These are phyloP conservation scores for Manihot esculenta DNA, from an alignment of 441 rosid genomes.

Conservation along the genomic window DNA sequence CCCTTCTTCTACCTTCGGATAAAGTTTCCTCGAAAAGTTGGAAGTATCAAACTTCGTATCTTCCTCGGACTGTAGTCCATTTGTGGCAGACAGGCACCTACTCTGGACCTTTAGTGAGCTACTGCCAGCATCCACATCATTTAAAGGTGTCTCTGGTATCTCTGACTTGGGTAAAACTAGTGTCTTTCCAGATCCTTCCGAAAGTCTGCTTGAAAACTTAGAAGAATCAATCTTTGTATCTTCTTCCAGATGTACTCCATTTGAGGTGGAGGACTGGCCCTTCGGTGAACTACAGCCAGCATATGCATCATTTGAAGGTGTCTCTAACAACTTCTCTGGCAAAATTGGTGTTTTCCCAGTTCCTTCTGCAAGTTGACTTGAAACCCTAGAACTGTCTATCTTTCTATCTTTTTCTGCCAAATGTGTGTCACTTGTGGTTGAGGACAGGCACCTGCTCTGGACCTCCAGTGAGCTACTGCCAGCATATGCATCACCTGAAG, in stretches of 20 bases:
- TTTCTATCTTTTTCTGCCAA: not conserved
- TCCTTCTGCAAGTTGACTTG: constrained; percentile 22
- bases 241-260: constrained; percentile 15
- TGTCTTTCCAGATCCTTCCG: constrained; percentile 36
- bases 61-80: constrained; percentile 23
- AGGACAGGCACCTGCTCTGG: constrained; percentile 22
- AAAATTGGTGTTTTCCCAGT: constrained; percentile 32
- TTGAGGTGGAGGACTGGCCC: constrained; percentile 21
- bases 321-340: constrained; percentile 33
- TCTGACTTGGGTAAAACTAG: constrained; percentile 34
- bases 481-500: constrained; percentile 36
- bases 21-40: constrained; percentile 28
- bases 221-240: too few species aligned
- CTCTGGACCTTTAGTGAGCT: constrained; percentile 35
- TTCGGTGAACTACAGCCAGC: constrained; percentile 31
- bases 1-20: constrained; percentile 38
- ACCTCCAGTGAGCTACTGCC: constrained; percentile 33
- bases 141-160: constrained; percentile 29
- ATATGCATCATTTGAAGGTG: constrained; percentile 38
- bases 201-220: too few species aligned
- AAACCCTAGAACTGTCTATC: too few species aligned
- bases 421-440: constrained; percentile 16
- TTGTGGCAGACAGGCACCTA: constrained; percentile 11
- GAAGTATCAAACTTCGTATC: constrained; percentile 26
- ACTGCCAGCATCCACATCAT: constrained; percentile 36